Conservation (phyloP, 2,329 filamentous ascomycete species). For the Fusarium sp. region DNA sequence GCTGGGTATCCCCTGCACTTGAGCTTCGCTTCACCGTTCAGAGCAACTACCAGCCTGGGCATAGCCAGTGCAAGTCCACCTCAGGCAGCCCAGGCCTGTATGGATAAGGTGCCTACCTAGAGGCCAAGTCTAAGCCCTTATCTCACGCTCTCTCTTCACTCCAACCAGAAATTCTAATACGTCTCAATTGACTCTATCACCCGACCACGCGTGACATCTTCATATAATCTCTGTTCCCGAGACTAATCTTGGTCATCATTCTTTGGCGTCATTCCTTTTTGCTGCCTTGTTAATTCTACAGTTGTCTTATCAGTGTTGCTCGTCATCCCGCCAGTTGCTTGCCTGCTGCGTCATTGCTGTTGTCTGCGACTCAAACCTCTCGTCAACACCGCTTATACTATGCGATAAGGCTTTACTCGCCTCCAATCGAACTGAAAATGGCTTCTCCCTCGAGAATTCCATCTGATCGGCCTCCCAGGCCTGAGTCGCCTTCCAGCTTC, state of each 20-base stretch:
- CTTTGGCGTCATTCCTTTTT: constrained; percentile 38
- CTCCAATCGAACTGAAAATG: constrained; percentile 50
- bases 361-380: constrained; percentile 23
- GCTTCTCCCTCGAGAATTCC: constrained; percentile 56
- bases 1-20: constrained; percentile 24
- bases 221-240: constrained; percentile 27
- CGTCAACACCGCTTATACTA: constrained; percentile 32
- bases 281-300: constrained; percentile 13
- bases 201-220: constrained; percentile 29
- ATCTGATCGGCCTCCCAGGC: constrained; percentile 56
- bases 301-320: constrained; percentile 24
- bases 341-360: constrained; percentile 31
- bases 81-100: neutral
- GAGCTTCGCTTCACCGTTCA: constrained; percentile 40
- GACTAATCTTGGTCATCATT: constrained; percentile 26
- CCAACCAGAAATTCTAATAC: constrained; percentile 25
- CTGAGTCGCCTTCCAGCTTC: constrained; percentile 64
- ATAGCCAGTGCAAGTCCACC: too few species aligned
- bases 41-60: constrained; percentile 18
- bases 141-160: constrained; percentile 30
- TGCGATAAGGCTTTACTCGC: constrained; percentile 46
- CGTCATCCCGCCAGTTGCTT: constrained; percentile 9
- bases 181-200: constrained; percentile 43
- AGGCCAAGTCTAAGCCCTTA: constrained; percentile 37
- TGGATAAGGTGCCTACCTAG: neutral